Conservation (phyloP, 179 eudicot species). For the Silene coronaria region DNA sequence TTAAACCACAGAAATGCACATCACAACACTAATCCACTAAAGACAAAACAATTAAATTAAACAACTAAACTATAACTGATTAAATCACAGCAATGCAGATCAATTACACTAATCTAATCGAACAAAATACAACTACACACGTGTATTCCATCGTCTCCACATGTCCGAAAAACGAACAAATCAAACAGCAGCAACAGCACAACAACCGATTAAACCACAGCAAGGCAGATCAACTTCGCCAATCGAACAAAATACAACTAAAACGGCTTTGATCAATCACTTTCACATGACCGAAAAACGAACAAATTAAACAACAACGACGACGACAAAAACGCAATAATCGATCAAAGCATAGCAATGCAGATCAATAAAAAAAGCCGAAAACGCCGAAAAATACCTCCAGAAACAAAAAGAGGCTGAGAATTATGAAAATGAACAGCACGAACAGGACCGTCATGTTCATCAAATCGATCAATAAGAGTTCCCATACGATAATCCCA, state of each 20-base stretch:
- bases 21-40: too few species aligned
- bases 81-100: background rate
- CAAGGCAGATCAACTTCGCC: background rate
- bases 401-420: constrained; percentile 67
- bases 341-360: background rate
- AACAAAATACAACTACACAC: background rate
- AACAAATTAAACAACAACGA: background rate
- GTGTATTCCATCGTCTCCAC: background rate
- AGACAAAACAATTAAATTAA: background rate
- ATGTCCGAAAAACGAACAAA: background rate
- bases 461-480: constrained; percentile 69
- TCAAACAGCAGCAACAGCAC: background rate
- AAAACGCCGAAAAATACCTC: constrained; percentile 17
- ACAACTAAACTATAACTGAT: background rate
- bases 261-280: background rate
- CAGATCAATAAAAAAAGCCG: constrained; percentile 4
- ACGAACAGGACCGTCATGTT: constrained; percentile 78
- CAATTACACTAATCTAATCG: background rate
- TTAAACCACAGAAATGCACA: too few species aligned
- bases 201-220: background rate
- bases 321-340: background rate
- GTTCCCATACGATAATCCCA: constrained; percentile 88
- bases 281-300: background rate
- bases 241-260: too few species aligned
- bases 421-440: constrained; percentile 67